Evolutionary conservation across 768 basidiomycete genomes (phyloP).

Genomic region (Termitomyces sp.): DNA sequence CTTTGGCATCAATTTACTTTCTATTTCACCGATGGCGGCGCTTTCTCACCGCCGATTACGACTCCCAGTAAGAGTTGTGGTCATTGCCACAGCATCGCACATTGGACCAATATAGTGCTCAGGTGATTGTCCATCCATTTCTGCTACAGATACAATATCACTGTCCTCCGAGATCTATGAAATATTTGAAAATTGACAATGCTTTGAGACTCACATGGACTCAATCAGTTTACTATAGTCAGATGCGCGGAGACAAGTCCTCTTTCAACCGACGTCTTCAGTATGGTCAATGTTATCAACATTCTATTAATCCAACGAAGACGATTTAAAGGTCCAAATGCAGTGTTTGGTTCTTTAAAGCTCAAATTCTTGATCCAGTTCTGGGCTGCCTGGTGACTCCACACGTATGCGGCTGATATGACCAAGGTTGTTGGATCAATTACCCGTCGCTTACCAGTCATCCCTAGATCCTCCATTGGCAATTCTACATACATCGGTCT

Average conservation of each 20-base stretch:
- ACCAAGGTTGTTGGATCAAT: background rate
- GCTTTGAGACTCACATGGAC: background rate
- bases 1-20: background rate
- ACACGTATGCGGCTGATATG: background rate
- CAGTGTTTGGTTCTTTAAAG: background rate
- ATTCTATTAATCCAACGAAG: background rate
- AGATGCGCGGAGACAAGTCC: background rate
- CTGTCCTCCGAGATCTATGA: background rate
- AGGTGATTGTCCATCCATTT: too few species aligned
- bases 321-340: too few species aligned
- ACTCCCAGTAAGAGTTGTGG: too few species aligned
- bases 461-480: too few species aligned
- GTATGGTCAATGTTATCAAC: background rate
- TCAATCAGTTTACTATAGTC: background rate
- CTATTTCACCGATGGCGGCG: background rate
- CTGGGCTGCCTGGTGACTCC: background rate
- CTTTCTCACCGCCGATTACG: background rate
- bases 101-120: background rate
- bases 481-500: too few species aligned
- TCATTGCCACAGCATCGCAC: background rate
- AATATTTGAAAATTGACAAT: too few species aligned
- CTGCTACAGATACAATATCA: background rate
- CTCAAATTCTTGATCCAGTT: background rate
- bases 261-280: background rate
- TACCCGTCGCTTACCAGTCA: background rate